Percentiles rank a stretch among this genome's conserved stretches.
These are phyloP conservation scores for Lipomyces chichibuensis DNA, from an alignment of 805 yeast species.

Conservation along the genomic window DNA sequence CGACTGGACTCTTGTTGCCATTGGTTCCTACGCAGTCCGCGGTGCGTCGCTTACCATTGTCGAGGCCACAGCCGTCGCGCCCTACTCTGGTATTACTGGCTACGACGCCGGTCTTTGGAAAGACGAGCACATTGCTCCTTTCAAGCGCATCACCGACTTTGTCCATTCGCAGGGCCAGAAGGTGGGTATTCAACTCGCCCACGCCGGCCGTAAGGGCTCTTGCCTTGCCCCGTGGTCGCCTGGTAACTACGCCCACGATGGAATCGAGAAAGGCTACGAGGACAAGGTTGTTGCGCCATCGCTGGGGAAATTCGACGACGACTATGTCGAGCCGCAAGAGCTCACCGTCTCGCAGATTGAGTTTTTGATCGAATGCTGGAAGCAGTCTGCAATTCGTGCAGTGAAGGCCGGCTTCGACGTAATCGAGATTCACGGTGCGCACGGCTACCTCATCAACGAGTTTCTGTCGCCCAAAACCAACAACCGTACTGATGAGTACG, in stretches of 20 bases:
- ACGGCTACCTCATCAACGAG: slow-evolving; percentile 59
- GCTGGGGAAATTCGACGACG: slow-evolving; percentile 43
- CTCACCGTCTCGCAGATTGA: slow-evolving; percentile 49
- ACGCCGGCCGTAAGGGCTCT: slow-evolving; percentile 57
- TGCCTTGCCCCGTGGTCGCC: slow-evolving; percentile 43
- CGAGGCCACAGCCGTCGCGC: slow-evolving; percentile 52
- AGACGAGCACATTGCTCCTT: slow-evolving; percentile 52
- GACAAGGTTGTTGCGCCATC: slow-evolving; percentile 54
- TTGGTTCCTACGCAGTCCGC: slow-evolving; percentile 52
- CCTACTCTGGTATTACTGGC: slow-evolving; percentile 51
- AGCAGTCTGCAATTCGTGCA: slow-evolving; percentile 55
- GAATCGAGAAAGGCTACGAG: slow-evolving; percentile 36
- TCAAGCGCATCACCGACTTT: slow-evolving; percentile 49
- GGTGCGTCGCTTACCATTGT: slow-evolving; percentile 56
- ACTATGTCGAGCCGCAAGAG: slow-evolving; percentile 46
- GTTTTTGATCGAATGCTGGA: slow-evolving; percentile 50
- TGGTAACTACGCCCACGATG: slow-evolving; percentile 25
- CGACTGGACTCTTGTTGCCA: slow-evolving; percentile 54
- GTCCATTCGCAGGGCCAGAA: slow-evolving; percentile 49
- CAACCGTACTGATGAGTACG: slow-evolving; percentile 63
- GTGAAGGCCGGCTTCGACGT: slow-evolving; percentile 62
- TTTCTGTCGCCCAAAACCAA: slow-evolving; percentile 55
- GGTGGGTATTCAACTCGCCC: slow-evolving; percentile 59
- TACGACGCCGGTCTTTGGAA: slow-evolving; percentile 56
- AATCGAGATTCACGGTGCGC: slow-evolving; percentile 67